Percentiles rank a stretch among this genome's conserved stretches.
phyloP scores from a whole-genome alignment of 306 rosid genomes.

The Boehmeria nivea region DNA sequence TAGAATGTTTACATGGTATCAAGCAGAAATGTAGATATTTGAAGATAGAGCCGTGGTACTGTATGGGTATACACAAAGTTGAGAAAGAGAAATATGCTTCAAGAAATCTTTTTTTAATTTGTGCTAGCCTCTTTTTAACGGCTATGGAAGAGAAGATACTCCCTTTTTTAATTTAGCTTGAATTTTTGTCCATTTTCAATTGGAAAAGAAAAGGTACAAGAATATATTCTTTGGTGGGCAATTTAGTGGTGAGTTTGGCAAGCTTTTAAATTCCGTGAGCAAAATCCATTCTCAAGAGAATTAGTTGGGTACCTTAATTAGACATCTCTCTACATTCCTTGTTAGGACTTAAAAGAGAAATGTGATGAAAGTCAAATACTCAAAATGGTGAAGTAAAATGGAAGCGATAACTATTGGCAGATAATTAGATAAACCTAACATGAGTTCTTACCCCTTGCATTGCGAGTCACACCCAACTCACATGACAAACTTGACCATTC shows the following conservation, averaged over 20 bases:
- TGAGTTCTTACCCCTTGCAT: slow-evolving; percentile 14
- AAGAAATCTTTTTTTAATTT: background rate
- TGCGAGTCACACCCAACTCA: slow-evolving; percentile 38
- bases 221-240: slow-evolving; percentile 15
- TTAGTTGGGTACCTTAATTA: slow-evolving; percentile 7
- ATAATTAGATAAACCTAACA: slow-evolving; percentile 46
- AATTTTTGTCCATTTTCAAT: slow-evolving; percentile 1
- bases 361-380: slow-evolving; percentile 34
- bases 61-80: background rate
- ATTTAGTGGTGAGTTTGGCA: slow-evolving; percentile 13
- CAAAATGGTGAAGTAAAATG: slow-evolving; percentile 32
- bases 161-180: background rate
- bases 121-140: slow-evolving; percentile 6
- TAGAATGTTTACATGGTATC: slow-evolving; percentile 2
- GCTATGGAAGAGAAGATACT: slow-evolving; percentile 18
- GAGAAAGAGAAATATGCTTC: slow-evolving; percentile 10
- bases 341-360: background rate
- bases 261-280: background rate
- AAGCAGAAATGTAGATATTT: slow-evolving; percentile 1
- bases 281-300: background rate
- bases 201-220: slow-evolving; percentile 7
- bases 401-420: slow-evolving; percentile 33
- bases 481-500: slow-evolving; percentile 9
- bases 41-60: slow-evolving; percentile 1
- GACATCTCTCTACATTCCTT: too few species aligned